Percentiles rank a stretch among this genome's conserved stretches.
Conservation (phyloP, 805 yeast genomes). For the Wickerhamiella siamensis region DNA sequence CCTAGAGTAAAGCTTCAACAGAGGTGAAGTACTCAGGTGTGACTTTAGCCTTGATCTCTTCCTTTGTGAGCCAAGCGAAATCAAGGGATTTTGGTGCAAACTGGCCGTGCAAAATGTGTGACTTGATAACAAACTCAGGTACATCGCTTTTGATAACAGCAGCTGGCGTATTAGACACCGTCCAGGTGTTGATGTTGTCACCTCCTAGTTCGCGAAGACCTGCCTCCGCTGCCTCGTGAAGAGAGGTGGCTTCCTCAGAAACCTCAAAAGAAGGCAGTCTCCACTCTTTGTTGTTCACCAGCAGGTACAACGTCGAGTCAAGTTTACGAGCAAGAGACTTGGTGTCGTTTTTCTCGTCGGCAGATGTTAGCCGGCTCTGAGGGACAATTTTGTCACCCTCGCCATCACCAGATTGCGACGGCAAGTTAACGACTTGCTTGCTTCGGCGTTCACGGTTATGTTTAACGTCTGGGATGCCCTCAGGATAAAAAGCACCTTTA, state of each 20-base stretch:
- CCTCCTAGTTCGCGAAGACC: conserved; percentile 68
- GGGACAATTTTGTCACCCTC: conserved; percentile 52
- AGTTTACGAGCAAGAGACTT: conserved; percentile 66
- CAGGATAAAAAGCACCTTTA: conserved; percentile 64
- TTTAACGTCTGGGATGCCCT: conserved; percentile 73
- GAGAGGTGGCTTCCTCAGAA: conserved; percentile 30
- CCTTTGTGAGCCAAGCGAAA: conserved; percentile 73
- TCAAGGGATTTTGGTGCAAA: conserved; percentile 40
- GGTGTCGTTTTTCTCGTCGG: conserved; percentile 50
- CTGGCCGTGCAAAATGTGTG: conserved; percentile 76
- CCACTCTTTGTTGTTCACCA: conserved; percentile 46
- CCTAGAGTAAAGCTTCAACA: conserved; percentile 11
- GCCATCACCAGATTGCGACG: conserved; percentile 29
- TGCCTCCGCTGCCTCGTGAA: conserved; percentile 60
- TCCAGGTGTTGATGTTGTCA: conserved; percentile 63
- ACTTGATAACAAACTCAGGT: conserved; percentile 64
- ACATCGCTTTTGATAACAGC: conserved; percentile 37
- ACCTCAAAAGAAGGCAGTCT: conserved; percentile 56
- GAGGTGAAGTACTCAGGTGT: conserved; percentile 35
- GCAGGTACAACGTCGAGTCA: conserved; percentile 63
- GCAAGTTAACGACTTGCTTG: conserved; percentile 61
- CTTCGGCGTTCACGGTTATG: conserved; percentile 79
- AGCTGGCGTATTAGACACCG: conserved; percentile 82
- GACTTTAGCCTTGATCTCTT: conserved; percentile 50
- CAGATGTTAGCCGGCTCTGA: conserved; percentile 59